Evolutionary conservation across 1,284 basidiomycete genomes (phyloP).

Genomic region (Paramarasmius palmivorus): DNA sequence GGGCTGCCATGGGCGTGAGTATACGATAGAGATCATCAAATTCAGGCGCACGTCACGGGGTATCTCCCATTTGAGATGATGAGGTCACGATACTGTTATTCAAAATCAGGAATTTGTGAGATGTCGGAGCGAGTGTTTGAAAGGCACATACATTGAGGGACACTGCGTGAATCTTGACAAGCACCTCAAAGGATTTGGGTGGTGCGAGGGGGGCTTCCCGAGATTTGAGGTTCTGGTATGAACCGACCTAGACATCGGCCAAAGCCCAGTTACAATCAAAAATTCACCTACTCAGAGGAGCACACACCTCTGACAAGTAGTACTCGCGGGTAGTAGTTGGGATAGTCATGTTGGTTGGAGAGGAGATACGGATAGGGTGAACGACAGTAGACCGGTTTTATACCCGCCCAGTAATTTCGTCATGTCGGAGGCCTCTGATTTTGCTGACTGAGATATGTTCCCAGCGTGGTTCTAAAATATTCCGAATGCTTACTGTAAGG

Average conservation of each 20-base stretch:
- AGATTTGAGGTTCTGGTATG: constrained; percentile 28
- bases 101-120: not conserved
- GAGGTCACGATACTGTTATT: constrained; percentile 44
- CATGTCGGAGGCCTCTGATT: not conserved
- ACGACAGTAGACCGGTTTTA: too few relatives aligned
- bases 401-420: too few relatives aligned
- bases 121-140: not conserved
- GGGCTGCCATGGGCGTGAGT: constrained; percentile 7
- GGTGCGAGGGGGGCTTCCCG: constrained; percentile 26
- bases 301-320: not conserved
- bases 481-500: too few relatives aligned
- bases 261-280: not conserved
- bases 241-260: constrained; percentile 1
- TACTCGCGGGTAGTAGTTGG: constrained; percentile 1
- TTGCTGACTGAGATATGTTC: not conserved
- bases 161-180: constrained; percentile 45
- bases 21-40: not conserved
- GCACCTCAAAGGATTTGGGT: constrained; percentile 36
- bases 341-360: not conserved
- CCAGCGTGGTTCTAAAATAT: too few relatives aligned
- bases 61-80: constrained; percentile 33
- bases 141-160: constrained; percentile 34
- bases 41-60: constrained; percentile 21
- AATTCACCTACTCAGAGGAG: not conserved
- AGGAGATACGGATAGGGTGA: too few relatives aligned